A percentile compares a stretch with the other conserved stretches of the same genome.
These are phyloP conservation scores for Trichoderma breve DNA, from an alignment of 2,329 filamentous ascomycete genomes.

Conservation along the genomic window DNA sequence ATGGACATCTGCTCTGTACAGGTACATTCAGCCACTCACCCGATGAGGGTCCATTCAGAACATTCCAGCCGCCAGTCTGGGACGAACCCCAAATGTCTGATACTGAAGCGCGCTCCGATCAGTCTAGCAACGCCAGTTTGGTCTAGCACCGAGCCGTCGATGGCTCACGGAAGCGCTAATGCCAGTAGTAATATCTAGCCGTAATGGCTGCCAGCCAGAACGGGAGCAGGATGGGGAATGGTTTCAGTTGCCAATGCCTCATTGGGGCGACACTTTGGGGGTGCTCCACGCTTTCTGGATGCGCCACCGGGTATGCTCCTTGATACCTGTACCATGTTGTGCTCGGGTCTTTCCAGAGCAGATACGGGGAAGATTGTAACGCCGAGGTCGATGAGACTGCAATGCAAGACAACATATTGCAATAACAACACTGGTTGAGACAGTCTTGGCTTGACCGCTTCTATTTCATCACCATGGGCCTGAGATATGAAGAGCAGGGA, in stretches of 20 bases:
- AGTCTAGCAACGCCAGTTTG: slow-evolving; percentile 6
- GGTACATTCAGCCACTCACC: background rate
- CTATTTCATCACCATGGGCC: background rate
- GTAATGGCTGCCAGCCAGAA: background rate
- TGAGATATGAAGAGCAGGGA: background rate
- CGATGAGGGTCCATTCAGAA: background rate
- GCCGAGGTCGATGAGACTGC: background rate
- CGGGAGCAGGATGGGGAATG: slow-evolving; percentile 5
- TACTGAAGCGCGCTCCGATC: slow-evolving; percentile 1
- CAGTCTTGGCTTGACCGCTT: slow-evolving; percentile 6
- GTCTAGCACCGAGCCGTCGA: background rate
- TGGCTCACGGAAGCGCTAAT: slow-evolving; percentile 15
- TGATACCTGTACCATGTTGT: background rate
- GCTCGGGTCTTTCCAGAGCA: background rate
- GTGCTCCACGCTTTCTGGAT: background rate
- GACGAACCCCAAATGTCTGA: slow-evolving; percentile 1
- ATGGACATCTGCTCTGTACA: background rate
- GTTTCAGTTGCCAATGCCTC: slow-evolving; percentile 10
- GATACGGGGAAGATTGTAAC: background rate
- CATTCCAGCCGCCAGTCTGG: slow-evolving; percentile 6
- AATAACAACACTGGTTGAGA: background rate
- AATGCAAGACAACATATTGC: background rate
- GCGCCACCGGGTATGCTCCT: background rate
- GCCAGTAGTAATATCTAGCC: slow-evolving; percentile 5
- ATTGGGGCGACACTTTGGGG: slow-evolving; percentile 3